Evolutionary conservation across 2,329 filamentous ascomycete genomes (phyloP).

Genomic region (Colletotrichum paranaense): DNA sequence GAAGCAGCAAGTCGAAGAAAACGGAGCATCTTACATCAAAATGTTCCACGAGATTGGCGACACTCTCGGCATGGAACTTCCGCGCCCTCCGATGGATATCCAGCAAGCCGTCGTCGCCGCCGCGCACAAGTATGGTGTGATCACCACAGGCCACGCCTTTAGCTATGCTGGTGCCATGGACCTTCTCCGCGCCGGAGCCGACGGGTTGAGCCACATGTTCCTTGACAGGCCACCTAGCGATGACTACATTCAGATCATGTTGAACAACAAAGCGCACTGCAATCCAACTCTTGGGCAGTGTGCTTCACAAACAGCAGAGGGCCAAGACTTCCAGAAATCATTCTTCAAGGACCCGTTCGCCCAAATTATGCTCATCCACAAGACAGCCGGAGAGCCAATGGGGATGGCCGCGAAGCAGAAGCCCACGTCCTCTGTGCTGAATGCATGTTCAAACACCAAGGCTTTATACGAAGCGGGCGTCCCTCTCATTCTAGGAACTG

Average conservation of each 20-base stretch:
- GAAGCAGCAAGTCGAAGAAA: constrained; percentile 42
- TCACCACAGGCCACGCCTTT: constrained; percentile 3
- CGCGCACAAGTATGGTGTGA: neutral
- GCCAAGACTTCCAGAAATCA: constrained; percentile 35
- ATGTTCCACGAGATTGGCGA: constrained; percentile 61
- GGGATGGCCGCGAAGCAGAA: neutral
- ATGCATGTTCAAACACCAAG: neutral
- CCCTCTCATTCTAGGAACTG: constrained; percentile 35
- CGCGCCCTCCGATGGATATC: constrained; percentile 53
- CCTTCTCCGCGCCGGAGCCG: constrained; percentile 41
- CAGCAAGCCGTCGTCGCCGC: constrained; percentile 46
- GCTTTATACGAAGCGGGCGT: constrained; percentile 19
- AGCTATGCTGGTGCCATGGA: constrained; percentile 42
- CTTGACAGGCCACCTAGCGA: constrained; percentile 41
- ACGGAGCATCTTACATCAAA: constrained; percentile 61
- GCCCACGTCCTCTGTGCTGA: neutral
- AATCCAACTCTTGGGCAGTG: constrained; percentile 40
- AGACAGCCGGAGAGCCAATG: neutral
- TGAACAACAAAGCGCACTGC: constrained; percentile 38
- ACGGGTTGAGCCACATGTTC: constrained; percentile 47
- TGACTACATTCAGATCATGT: constrained; percentile 39
- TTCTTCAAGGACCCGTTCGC: neutral
- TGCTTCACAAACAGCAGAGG: constrained; percentile 40
- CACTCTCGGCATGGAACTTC: constrained; percentile 49
- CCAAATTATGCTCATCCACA: neutral